phyloP scores from a whole-genome alignment of 495 filamentous ascomycete species.

The Penicillium antarcticum region DNA sequence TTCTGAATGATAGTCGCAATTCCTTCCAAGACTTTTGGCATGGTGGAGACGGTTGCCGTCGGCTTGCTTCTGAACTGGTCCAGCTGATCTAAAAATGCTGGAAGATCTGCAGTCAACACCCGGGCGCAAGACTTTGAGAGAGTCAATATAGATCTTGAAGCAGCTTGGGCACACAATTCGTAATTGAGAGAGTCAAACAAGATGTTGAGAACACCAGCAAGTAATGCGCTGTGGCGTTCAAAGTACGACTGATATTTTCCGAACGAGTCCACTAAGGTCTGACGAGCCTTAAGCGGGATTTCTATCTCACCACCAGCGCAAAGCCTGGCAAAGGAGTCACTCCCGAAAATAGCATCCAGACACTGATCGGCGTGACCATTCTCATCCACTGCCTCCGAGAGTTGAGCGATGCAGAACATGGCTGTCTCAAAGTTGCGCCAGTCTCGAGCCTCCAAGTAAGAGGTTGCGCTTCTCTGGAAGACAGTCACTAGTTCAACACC shows the following conservation, averaged over 20 bases:
- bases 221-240: conserved; percentile 62
- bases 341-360: conserved; percentile 72
- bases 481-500: conserved; percentile 65
- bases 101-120: conserved; percentile 66
- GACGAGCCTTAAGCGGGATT: conserved; percentile 67
- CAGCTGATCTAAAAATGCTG: conserved; percentile 75
- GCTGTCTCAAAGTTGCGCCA: conserved; percentile 82
- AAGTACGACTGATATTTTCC: conserved; percentile 82
- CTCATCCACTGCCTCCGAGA: conserved; percentile 73
- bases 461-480: conserved; percentile 62
- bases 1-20: conserved; percentile 85
- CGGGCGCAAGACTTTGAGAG: conserved; percentile 79
- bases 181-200: conserved; percentile 74
- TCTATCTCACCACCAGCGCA: conserved; percentile 45
- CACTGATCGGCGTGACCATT: conserved; percentile 62
- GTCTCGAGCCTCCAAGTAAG: conserved; percentile 52
- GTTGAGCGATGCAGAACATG: conserved; percentile 70
- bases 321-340: conserved; percentile 44
- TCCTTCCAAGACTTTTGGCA: conserved; percentile 77
- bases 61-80: conserved; percentile 57
- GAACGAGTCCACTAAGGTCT: conserved; percentile 74
- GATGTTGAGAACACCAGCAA: conserved; percentile 76
- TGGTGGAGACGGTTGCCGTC: conserved; percentile 64
- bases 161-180: conserved; percentile 59
- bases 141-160: conserved; percentile 76